These are phyloP conservation scores for Penicillium sp. DNA, from an alignment of 2,329 filamentous ascomycete species.

Conservation along the genomic window DNA sequence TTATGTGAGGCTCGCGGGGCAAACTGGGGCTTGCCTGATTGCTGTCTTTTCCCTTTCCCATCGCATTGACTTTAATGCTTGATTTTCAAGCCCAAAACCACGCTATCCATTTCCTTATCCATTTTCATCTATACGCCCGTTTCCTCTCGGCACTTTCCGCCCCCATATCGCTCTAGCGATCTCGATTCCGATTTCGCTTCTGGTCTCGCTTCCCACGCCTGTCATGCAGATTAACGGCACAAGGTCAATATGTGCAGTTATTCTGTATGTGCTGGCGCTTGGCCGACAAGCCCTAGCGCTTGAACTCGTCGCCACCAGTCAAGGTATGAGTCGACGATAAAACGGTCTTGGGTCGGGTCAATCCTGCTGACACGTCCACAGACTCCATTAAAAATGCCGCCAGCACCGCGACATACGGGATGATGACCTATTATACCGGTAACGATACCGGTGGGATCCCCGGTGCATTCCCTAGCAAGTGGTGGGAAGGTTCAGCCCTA, in stretches of 20 bases:
- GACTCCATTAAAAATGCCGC: slow-evolving; percentile 49
- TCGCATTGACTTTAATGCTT: not conserved
- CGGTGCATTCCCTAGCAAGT: slow-evolving; percentile 67
- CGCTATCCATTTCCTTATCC: not conserved
- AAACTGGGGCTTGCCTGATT: not conserved
- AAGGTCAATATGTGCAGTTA: slow-evolving; percentile 9
- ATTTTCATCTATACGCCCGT: not conserved
- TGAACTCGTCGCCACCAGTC: slow-evolving; percentile 6
- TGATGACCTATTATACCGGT: slow-evolving; percentile 55
- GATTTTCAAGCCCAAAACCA: not conserved
- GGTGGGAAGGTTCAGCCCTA: slow-evolving; percentile 72
- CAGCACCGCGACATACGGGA: slow-evolving; percentile 45
- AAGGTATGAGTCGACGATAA: slow-evolving; percentile 2
- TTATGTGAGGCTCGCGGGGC: not conserved
- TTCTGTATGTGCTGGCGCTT: slow-evolving; percentile 7
- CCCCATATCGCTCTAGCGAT: not conserved
- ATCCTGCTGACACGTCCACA: slow-evolving; percentile 8
- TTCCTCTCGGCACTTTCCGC: not conserved
- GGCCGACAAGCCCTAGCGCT: slow-evolving; percentile 6
- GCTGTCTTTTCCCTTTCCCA: not conserved
- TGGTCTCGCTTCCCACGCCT: not conserved
- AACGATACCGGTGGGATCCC: slow-evolving; percentile 53
- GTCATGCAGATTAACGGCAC: slow-evolving; percentile 7
- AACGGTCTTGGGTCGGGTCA: not conserved
- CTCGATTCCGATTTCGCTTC: not conserved